Evolutionary conservation across 768 basidiomycete genomes (phyloP), one percentile per base, ranked within the genome.

Genomic region (Russula brevipes): DNA sequence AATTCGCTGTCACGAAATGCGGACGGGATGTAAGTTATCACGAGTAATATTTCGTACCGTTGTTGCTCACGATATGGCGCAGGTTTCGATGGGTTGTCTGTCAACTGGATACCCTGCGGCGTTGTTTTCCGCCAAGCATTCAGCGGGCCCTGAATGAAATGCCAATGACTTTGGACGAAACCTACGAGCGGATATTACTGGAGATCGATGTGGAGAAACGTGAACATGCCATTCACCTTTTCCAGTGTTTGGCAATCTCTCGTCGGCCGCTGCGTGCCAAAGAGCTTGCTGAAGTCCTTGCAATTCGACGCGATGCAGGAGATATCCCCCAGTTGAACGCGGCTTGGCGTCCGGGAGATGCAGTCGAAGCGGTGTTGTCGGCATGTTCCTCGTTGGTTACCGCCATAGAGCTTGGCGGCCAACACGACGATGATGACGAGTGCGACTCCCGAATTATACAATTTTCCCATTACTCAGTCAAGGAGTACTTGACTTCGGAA

Each of bases 381-480:
- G 52, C 52, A 19, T 38, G 52, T 53, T 53, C 52, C 36, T 38
- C 52, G 10, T 38, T 53, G n/a, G n/a, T 53, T 19, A 5, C 36
- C 35, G 12, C 19, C 5, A 19, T 53, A 17, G 19, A 38, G 17
- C n/a, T 11, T 2, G 52, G 10, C 1, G 35, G 1, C 35, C n/a
- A 14, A 10, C 35, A 5, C 4, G 11, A 31, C 30, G 30, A 49
- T 2, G 1, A 14, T 10, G 1, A 39, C 24, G 11, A 31, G 16
- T 8, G 17, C 14, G 47, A 58, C 5, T n/a, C n/a, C n/a, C 46
- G 38, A n/a, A 9, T 50, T 8, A 31, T 42, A 33, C 58, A 51
- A 46, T 57, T 57, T 38, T 57, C 56, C 35, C 56, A 57, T 35
- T 47, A 38, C 33, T 57, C 56, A 1, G 56, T 47, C 8, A 30